These are phyloP conservation scores for Rhytidhysteron rufulum DNA, from an alignment of 2,329 filamentous ascomycete genomes.

Conservation along the genomic window DNA sequence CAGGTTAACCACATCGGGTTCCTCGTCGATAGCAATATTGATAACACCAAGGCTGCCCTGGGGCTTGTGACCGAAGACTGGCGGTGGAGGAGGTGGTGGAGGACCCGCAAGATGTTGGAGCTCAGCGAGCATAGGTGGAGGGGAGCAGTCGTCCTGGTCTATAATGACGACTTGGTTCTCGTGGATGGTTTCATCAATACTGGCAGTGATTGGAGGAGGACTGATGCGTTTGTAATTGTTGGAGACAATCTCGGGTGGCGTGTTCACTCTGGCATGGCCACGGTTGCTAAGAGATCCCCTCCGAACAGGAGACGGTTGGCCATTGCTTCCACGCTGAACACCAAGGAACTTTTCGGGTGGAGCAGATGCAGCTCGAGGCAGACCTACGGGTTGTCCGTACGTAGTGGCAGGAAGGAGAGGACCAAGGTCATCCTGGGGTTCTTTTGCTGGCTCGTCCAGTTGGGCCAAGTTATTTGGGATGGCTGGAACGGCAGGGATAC, in stretches of 20 bases:
- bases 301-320: slow-evolving; percentile 17
- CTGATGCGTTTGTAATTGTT: slow-evolving; percentile 36
- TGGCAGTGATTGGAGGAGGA: slow-evolving; percentile 43
- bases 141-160: slow-evolving; percentile 37
- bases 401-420: slow-evolving; percentile 47
- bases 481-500: slow-evolving; percentile 52
- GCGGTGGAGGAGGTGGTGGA: slow-evolving; percentile 49
- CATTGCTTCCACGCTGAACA: slow-evolving; percentile 19
- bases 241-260: slow-evolving; percentile 35
- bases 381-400: slow-evolving; percentile 39
- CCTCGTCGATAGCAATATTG: slow-evolving; percentile 46
- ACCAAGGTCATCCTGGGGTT: slow-evolving; percentile 43
- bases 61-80: slow-evolving; percentile 18
- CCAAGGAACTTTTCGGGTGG: slow-evolving; percentile 41
- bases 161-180: slow-evolving; percentile 42
- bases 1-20: slow-evolving; percentile 21
- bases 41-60: slow-evolving; percentile 36
- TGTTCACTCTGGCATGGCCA: slow-evolving; percentile 41
- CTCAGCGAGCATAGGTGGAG: slow-evolving; percentile 56
- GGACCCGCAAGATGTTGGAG: slow-evolving; percentile 57
- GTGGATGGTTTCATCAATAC: slow-evolving; percentile 53
- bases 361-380: slow-evolving; percentile 44
- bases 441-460: slow-evolving; percentile 19
- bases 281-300: slow-evolving; percentile 35
- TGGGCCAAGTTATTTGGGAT: slow-evolving; percentile 50